Percentiles rank a stretch among this genome's conserved stretches.
phyloP scores from a whole-genome alignment of 257 asterid species.

The Solanum tacnaense region DNA sequence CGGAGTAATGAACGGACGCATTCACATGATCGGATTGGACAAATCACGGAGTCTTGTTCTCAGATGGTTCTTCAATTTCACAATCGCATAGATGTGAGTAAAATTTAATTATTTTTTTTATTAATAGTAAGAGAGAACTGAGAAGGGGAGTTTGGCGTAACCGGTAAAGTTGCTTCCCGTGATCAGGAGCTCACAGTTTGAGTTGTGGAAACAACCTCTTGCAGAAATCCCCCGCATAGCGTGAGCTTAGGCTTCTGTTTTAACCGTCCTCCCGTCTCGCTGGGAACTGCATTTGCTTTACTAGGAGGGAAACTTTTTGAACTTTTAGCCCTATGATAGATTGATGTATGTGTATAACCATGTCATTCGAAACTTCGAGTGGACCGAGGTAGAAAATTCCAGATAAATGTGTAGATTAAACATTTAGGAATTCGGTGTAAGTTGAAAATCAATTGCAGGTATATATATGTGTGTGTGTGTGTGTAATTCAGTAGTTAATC shows the following conservation, averaged over 20 bases:
- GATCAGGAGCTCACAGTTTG: not conserved
- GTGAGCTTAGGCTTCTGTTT: not conserved
- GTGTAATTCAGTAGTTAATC: not conserved
- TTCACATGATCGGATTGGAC: constrained; percentile 47
- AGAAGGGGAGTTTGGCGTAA: not conserved
- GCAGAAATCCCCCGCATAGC: not conserved
- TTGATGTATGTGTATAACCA: not conserved
- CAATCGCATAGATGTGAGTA: constrained; percentile 44
- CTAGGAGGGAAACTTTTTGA: not conserved
- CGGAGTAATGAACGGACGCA: constrained; percentile 22
- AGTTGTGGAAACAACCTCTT: not conserved
- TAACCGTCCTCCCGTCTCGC: not conserved
- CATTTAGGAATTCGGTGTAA: not conserved
- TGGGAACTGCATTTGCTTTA: not conserved
- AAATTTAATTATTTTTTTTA: not conserved
- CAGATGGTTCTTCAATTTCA: constrained; percentile 79
- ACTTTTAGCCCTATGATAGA: not conserved
- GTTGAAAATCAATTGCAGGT: not conserved
- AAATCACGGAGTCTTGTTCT: constrained; percentile 73
- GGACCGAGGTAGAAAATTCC: not conserved
- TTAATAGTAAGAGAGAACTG: not conserved
- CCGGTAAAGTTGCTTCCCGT: not conserved
- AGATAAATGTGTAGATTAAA: not conserved
- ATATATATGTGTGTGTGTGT: no score
- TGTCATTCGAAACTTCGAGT: not conserved